Evolutionary conservation across 768 basidiomycete species (phyloP).

Genomic region (Mycena venus): DNA sequence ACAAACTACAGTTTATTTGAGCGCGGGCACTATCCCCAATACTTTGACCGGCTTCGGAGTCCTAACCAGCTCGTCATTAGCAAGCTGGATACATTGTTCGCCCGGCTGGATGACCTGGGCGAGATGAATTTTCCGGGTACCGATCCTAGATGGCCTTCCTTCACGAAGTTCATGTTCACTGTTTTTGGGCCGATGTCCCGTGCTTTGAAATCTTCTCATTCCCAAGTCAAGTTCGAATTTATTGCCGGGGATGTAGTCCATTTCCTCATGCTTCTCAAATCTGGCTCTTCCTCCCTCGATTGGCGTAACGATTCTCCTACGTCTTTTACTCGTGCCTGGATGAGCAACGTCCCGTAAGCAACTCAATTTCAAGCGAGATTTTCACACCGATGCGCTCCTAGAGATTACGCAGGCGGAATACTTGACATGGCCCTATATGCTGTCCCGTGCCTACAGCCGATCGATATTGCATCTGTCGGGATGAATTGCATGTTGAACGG

Average conservation of each 20-base stretch:
- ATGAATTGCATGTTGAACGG: conserved; percentile 16
- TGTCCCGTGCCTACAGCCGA: not conserved
- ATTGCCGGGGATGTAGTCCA: not conserved
- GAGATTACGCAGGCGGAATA: not conserved
- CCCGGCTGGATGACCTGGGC: not conserved
- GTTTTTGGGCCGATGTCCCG: not conserved
- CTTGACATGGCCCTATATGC: conserved; percentile 10
- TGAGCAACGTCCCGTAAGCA: conserved; percentile 8
- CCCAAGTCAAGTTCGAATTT: conserved; percentile 1
- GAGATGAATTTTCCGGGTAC: not conserved
- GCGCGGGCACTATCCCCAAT: too few species aligned
- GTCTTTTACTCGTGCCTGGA: conserved; percentile 2
- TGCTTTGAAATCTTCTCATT: not conserved
- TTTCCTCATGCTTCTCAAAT: not conserved
- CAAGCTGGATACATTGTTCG: too few species aligned
- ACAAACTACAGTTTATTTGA: too few species aligned
- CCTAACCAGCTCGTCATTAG: too few species aligned
- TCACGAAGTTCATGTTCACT: not conserved
- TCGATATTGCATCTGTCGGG: not conserved
- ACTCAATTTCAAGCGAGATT: not conserved
- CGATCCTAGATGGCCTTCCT: conserved; percentile 2
- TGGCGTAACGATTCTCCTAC: not conserved
- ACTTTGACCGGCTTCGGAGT: too few species aligned
- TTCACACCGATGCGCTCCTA: not conserved
- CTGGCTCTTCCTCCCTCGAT: not conserved